phyloP scores from a whole-genome alignment of 768 basidiomycete species.

The Boletus edulis region DNA sequence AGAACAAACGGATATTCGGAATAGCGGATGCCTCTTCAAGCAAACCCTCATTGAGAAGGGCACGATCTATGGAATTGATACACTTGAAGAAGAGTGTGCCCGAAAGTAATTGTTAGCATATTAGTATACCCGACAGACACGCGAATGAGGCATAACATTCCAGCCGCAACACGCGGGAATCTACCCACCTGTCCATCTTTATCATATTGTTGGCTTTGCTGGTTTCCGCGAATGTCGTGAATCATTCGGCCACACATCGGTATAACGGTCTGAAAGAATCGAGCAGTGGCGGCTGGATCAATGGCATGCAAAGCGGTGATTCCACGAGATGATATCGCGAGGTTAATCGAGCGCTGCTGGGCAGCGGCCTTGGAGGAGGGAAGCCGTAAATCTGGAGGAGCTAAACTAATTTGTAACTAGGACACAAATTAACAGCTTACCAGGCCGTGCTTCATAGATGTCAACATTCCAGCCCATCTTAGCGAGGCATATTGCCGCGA shows the following conservation, averaged over 20 bases:
- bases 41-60: constrained; percentile 82
- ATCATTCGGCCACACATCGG: constrained; percentile 98
- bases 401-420: constrained; percentile 11
- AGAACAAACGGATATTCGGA: constrained; percentile 65
- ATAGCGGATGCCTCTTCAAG: constrained; percentile 68
- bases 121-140: constrained; percentile 16
- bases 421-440: constrained; percentile 37
- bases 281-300: constrained; percentile 63
- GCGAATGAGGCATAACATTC: constrained; percentile 12
- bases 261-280: constrained; percentile 76
- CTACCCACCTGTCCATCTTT: constrained; percentile 76
- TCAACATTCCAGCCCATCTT: constrained; percentile 84
- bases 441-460: constrained; percentile 77
- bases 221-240: constrained; percentile 68
- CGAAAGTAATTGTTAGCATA: constrained; percentile 24
- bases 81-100: constrained; percentile 49
- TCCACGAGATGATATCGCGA: constrained; percentile 92
- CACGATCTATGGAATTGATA: constrained; percentile 92
- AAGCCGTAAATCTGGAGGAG: constrained; percentile 64
- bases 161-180: constrained; percentile 16
- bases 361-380: constrained; percentile 61
- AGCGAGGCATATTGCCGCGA: constrained; percentile 81
- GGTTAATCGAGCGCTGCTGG: constrained; percentile 89
- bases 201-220: constrained; percentile 86
- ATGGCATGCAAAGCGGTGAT: constrained; percentile 84